Base-by-base conservation (phyloP, 2,329 filamentous ascomycete genomes). In the Fusarium sp. region DNA sequence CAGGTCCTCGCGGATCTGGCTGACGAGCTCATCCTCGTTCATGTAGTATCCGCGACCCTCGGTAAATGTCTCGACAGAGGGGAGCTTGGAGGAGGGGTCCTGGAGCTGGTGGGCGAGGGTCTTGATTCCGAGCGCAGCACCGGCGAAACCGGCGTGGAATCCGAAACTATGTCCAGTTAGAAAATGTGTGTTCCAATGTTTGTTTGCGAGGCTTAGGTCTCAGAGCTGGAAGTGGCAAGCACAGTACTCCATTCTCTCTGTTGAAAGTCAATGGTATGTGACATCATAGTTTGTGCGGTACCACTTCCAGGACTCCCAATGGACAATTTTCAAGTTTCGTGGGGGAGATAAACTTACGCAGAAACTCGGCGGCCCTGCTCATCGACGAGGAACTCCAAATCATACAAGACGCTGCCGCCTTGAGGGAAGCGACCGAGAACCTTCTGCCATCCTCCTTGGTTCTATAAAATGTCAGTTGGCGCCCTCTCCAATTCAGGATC, bases 321-420 rank as follows among this genome's bases (percentile, higher is more conserved):
- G 4, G 33, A 19, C 15, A 0, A 13, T 50, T 89, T 10, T 3
- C 1, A 1, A 22, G 22, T 11, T 27, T 35, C 4, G 15, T 6
- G 1, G 1, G 7, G 1, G 20, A 13, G 7, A 22, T 19, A 2
- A 17, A 47, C 61, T 64, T 51, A 64, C 60, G 50, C 65, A 45
- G 46, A 64, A 17, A 71, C 65, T 27, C 68, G 60, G 0, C 68
- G 61, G 3, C 68, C 68, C 9, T 68, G 33, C 7, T 46, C 87
- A 71, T 96, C 91, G 39, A 88, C 87, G 37, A 97, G 84, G 78
- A 97, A 97, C 77, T 97, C 94, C 37, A 97, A 86, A 75, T 97
- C 94, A 61, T 94, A 87, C 15, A 97, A 87, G 9, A 70, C 44
- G 7, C 68, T 72, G 6, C 70, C 70, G 59, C 92, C 93, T 23